phyloP scores from a whole-genome alignment of 768 basidiomycete genomes.

The Panaeolus papilionaceus region DNA sequence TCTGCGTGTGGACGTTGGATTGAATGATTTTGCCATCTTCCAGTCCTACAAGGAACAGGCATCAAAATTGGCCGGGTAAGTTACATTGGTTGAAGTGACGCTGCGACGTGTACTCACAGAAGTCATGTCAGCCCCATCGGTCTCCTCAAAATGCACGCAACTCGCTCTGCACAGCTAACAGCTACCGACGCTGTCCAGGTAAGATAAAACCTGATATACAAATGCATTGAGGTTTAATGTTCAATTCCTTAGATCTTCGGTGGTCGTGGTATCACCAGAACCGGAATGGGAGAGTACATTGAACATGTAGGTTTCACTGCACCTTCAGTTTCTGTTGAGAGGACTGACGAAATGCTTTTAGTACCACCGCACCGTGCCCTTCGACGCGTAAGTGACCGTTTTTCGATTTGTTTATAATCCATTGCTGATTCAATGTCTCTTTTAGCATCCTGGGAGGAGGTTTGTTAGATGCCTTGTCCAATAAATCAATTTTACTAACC shows the following conservation, averaged over 20 bases:
- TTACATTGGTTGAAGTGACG: neutral
- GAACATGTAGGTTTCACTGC: conserved; percentile 22
- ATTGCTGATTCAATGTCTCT: neutral
- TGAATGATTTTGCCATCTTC: neutral
- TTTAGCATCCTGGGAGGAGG: conserved; percentile 20
- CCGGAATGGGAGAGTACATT: conserved; percentile 46
- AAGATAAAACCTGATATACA: conserved; percentile 15
- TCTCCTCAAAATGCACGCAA: conserved; percentile 73
- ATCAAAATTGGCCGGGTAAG: conserved; percentile 72
- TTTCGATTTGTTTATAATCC: neutral
- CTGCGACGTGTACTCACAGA: neutral
- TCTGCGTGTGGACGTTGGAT: neutral
- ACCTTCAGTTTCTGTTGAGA: neutral
- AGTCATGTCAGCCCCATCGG: conserved; percentile 62
- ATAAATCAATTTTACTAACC: neutral
- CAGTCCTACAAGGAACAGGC: conserved; percentile 80
- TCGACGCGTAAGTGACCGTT: conserved; percentile 21
- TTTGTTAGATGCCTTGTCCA: conserved; percentile 6
- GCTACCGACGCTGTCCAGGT: conserved; percentile 75
- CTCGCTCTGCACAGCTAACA: conserved; percentile 66
- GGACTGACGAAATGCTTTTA: neutral
- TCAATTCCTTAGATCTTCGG: conserved; percentile 65
- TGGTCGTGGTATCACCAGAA: conserved; percentile 85
- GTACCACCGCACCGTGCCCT: conserved; percentile 23
- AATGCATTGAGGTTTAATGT: conserved; percentile 10